Evolutionary conservation across 179 eudicot genomes (phyloP), one percentile per base, ranked within the genome.

Genomic region (Camellia oleifera): DNA sequence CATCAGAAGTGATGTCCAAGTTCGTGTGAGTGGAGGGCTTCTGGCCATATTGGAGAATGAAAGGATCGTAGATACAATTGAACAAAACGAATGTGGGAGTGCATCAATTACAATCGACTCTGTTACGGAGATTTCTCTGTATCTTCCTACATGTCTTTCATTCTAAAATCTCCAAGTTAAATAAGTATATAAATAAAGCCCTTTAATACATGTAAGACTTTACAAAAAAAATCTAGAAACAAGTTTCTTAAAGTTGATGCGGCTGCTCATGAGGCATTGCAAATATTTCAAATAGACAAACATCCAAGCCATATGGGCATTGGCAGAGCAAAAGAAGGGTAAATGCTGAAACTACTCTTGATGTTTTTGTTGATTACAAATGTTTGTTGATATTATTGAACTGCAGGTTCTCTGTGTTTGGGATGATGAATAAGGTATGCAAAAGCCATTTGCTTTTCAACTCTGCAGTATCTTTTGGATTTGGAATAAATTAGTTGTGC

Each of bases 221-320:
- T 40, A 86, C 88, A n/a, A 14, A 72, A 52, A 78, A 72, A 52
- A 32, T 32, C 76, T 58, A 97, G 99, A 86, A 89, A 94, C 88
- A 90, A 93, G 46, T 94, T 94, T 81, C 99, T 97, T 54, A 97
- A 90, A 87, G 93, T 97, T 74, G 99, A 97, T 85, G 92, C 95
- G 4, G 91, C 90, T 66, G 95, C 98, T 81, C 95, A 91, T 74
- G 98, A 94, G 79, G 97, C 93, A 73, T 88, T 97, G 80, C 99
- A 97, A 87, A 94, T 97, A 71, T 97, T 97, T 85, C 99, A 93
- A 83, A 84, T 85, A 40, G 97, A 97, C 88, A 97, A 94, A 85
- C 99, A 97, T 90, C 99, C 98, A 74, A 97, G 99, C 89, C 94
- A 97, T 87, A 94, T 97, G 98, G 98, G 99, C 63, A 97, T 97